Percentiles rank a stretch among this genome's conserved stretches.
These are phyloP conservation scores for Syzygium jambos DNA, from an alignment of 345 rosid species.

Conservation along the genomic window DNA sequence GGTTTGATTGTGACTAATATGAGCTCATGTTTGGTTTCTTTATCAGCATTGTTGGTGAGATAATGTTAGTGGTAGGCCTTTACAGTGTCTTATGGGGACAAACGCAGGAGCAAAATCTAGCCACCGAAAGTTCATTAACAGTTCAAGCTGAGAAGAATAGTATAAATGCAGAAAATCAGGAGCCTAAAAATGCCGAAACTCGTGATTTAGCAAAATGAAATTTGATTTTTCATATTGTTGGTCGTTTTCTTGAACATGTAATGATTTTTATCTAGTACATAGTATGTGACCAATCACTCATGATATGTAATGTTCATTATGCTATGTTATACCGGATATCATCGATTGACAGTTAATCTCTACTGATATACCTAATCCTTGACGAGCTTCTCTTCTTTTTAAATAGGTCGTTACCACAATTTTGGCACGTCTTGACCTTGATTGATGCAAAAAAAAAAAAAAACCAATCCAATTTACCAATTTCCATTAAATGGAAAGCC, in stretches of 20 bases:
- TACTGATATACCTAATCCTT: neutral
- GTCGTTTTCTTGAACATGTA: neutral
- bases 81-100: slow-evolving; percentile 82
- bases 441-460: neutral
- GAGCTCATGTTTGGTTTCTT: neutral
- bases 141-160: neutral
- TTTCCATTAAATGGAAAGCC: neutral
- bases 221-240: neutral
- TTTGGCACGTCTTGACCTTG: neutral
- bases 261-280: neutral
- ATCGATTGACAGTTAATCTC: neutral
- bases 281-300: neutral
- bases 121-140: neutral
- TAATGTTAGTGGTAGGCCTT: slow-evolving; percentile 57
- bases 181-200: neutral
- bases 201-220: neutral
- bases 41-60: slow-evolving; percentile 53
- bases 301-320: neutral
- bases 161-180: neutral
- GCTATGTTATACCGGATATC: neutral
- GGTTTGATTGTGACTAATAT: neutral
- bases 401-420: neutral
- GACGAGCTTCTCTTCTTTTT: neutral
- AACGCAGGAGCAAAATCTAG: slow-evolving; percentile 8
- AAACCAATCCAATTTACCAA: neutral